Percentiles rank a stretch among this genome's conserved stretches.
Conservation (phyloP, 2,329 filamentous ascomycete species). For the Epichloe baconii region DNA sequence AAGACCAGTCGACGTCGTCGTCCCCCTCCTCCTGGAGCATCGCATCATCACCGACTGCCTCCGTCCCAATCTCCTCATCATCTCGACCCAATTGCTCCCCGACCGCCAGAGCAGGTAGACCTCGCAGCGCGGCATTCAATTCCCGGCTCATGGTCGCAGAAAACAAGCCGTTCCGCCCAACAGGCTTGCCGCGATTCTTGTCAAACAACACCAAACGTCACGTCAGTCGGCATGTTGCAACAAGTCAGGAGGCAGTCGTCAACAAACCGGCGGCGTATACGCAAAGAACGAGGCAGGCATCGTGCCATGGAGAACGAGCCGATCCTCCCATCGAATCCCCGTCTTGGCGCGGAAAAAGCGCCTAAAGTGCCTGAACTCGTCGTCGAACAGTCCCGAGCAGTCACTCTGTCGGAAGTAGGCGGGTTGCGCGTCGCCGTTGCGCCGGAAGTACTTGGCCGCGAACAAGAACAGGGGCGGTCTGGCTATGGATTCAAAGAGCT, state of each 20-base stretch:
- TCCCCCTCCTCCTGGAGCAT: neutral
- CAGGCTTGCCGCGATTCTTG: constrained; percentile 24
- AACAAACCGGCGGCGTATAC: constrained; percentile 35
- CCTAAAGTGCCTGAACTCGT: constrained; percentile 38
- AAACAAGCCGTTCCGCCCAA: constrained; percentile 22
- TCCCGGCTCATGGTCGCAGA: constrained; percentile 21
- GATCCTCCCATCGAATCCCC: constrained; percentile 45
- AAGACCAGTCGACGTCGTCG: neutral
- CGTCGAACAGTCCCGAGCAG: constrained; percentile 24
- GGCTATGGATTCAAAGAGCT: constrained; percentile 57
- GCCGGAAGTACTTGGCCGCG: constrained; percentile 36
- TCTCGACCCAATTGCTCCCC: neutral
- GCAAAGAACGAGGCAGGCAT: constrained; percentile 23
- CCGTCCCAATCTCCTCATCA: neutral
- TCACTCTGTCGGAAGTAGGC: constrained; percentile 26
- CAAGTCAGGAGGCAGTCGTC: neutral
- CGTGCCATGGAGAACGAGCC: constrained; percentile 25
- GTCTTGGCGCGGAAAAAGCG: constrained; percentile 46
- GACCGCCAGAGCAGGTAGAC: constrained; percentile 2
- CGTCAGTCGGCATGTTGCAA: neutral
- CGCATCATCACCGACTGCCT: neutral
- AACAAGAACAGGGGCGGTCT: constrained; percentile 48
- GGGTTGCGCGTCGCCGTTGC: constrained; percentile 23
- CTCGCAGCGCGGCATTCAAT: constrained; percentile 19
- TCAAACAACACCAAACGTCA: neutral